Percentiles rank a stretch among this genome's conserved stretches.
Evolutionary conservation across 331 rosid genomes (phyloP).

Genomic region (Pyrus hybrid): DNA sequence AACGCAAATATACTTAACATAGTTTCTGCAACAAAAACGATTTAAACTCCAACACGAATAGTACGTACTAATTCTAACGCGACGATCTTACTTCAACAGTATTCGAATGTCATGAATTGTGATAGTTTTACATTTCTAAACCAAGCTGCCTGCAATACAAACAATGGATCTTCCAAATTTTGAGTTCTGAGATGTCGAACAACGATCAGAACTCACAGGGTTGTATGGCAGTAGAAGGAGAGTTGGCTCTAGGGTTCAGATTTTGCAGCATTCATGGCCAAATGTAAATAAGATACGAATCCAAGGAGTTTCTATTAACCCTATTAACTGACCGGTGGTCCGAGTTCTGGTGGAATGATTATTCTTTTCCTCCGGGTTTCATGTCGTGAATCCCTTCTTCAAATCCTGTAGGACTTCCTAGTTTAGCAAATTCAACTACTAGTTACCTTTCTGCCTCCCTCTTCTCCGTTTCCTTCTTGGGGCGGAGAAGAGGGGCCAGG

Average conservation of each 20-base stretch:
- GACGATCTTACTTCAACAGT: no score
- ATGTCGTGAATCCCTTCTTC: conserved; percentile 92
- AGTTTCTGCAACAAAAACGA: background rate
- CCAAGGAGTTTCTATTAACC: background rate
- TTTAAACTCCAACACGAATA: background rate
- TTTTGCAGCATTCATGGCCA: background rate
- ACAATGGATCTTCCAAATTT: background rate
- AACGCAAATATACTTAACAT: background rate
- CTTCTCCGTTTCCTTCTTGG: background rate
- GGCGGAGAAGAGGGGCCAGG: background rate
- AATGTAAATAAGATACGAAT: background rate
- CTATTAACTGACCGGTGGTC: conserved; percentile 75
- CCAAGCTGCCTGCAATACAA: background rate
- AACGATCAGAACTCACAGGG: background rate
- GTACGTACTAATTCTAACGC: no score
- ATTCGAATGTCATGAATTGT: no score
- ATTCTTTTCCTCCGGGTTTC: conserved; percentile 94
- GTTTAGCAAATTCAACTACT: conserved; percentile 5
- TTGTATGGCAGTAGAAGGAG: background rate
- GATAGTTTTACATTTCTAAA: background rate
- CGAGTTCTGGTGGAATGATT: conserved; percentile 92
- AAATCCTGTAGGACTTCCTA: conserved; percentile 55
- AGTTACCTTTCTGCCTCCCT: background rate
- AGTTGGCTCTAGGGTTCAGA: background rate
- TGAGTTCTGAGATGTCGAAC: background rate